Base-by-base conservation (phyloP, 108 stramenopile species). In the Cyclotella atomus region DNA sequence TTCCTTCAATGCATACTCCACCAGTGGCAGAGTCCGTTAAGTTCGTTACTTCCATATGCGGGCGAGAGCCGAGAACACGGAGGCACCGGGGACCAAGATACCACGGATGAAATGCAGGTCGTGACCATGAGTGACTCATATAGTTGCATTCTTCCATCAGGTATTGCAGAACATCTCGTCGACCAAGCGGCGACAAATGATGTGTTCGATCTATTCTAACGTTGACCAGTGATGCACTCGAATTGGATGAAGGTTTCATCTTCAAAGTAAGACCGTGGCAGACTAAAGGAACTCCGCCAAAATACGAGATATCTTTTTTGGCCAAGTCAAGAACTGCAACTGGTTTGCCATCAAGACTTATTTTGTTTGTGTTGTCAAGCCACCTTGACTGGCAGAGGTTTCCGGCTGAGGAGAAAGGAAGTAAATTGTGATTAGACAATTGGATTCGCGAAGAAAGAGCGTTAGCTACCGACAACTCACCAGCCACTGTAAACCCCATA, bases 121-220 rank as follows among this genome's bases (percentile, higher is more conserved):
- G 72, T 30, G 64, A 79, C 94, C 94, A 95, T 2, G 89, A 84
- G 30, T 87, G 84, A 16, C 83, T 56, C 41, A 89, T 75, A 68
- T 91, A 95, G 47, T 91, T 90, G 35, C 87, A 89, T 63, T 90
- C 88, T 55, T 95, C 94, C 73, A 91, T 88, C 16, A 87, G 65
- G 35, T 73, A 78, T 59, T 44, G 36, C 23, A 54, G 80, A 21
- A 68, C 69, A 19, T 72, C 80, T n/a, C 68, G 35, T 36, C 80
- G 68, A 32, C 35, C 46, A 2, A 81, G 69, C 23, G 80, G 80
- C n/a, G 80, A 71, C 32, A 75, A 14, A 3, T 75, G 47, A 54
- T 47, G 47, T 10, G 59, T 59, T 27, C 64, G 41, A 32, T 81
- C 63, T 3, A 81, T 57, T 16, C 21, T 45, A 30, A 81, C 53